Evolutionary conservation across 495 filamentous ascomycete genomes (phyloP), one percentile per base, ranked within the genome.

Genomic region (Patellaria atrata): DNA sequence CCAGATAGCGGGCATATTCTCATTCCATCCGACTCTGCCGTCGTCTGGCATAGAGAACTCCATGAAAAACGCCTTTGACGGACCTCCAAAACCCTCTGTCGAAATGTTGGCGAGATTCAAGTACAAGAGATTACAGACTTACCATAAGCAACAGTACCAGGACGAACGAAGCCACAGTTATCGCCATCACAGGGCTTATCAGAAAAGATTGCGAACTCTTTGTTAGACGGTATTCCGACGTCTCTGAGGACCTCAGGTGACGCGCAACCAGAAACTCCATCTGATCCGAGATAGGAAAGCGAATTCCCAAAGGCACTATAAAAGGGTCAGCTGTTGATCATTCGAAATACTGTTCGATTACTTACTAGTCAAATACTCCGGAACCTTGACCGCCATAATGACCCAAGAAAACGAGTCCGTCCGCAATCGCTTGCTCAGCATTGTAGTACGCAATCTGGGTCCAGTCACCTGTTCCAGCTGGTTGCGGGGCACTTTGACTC

Each of bases 21-120:
- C 55, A 41, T 73, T 66, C 21, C 51, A 54, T 7, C 43, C 40
- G 1, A 40, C 41, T 22, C 40, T 58, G 35, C 56, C 54, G 41
- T 54, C 58, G 41, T 70, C 56, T 18, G 79, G 79, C 77, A 82
- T 82, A 11, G 53, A 47, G 53, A 80, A 82, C 32, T 82, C 72
- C 20, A 75, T 55, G 18, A 80, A 53, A 58, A 82, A 80, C 23
- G 73, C 53, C 52, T 78, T 81, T 22, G 62, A 49, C 4, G 65
- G 51, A 15, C 73, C 74, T 16, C 39, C 59, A 42, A 79, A 82
- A 27, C 79, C 79, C 48, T 79, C 73, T 79, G n/a, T n/a, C n/a
- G 33, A 32, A 17, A 29, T 9, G 32, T 17, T 20, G 38, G 40
- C 33, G 41, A 33, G 27, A 47, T 22, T 33, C 14, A 24, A 41